These are phyloP conservation scores for Paulownia fortunei DNA, from an alignment of 257 asterid genomes.

Conservation along the genomic window DNA sequence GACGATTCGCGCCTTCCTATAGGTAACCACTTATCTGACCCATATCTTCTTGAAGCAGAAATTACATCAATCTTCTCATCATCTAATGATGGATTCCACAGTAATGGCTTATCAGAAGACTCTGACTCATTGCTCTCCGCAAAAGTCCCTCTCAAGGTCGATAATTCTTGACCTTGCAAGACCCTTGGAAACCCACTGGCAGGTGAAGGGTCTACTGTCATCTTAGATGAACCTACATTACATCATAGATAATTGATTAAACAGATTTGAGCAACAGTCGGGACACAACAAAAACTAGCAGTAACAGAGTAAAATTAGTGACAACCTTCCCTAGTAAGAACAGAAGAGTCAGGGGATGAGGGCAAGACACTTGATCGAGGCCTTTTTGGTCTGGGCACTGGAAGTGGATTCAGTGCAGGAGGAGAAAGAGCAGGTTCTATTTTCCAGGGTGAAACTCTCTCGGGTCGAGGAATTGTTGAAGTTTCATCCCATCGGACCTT, in stretches of 20 bases:
- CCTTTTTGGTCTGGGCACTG: conserved; percentile 76
- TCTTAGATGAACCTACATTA: conserved; percentile 67
- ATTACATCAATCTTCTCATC: conserved; percentile 57
- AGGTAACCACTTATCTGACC: conserved; percentile 67
- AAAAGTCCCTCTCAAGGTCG: conserved; percentile 77
- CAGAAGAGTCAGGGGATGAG: conserved; percentile 80
- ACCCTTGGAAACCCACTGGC: conserved; percentile 75
- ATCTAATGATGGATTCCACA: conserved; percentile 62
- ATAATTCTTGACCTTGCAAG: conserved; percentile 94
- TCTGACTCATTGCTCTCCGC: conserved; percentile 72
- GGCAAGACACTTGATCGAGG: conserved; percentile 74
- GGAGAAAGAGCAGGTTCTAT: conserved; percentile 89
- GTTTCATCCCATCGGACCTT: conserved; percentile 99
- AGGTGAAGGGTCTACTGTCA: conserved; percentile 74
- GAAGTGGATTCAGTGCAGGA: conserved; percentile 84
- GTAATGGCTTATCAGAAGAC: conserved; percentile 64
- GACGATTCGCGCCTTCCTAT: conserved; percentile 74
- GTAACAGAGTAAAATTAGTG: conserved; percentile 8
- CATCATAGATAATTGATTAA: conserved; percentile 8
- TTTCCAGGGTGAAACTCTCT: conserved; percentile 96
- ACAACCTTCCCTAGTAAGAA: conserved; percentile 85
- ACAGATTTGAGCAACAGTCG: neutral
- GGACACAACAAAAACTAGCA: conserved; percentile 18
- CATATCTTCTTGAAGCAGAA: conserved; percentile 58
- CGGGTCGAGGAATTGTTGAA: conserved; percentile 85